Evolutionary conservation across 1,284 basidiomycete species (phyloP), one percentile per base, ranked within the genome.

Genomic region (Trichosporon coremiiforme): DNA sequence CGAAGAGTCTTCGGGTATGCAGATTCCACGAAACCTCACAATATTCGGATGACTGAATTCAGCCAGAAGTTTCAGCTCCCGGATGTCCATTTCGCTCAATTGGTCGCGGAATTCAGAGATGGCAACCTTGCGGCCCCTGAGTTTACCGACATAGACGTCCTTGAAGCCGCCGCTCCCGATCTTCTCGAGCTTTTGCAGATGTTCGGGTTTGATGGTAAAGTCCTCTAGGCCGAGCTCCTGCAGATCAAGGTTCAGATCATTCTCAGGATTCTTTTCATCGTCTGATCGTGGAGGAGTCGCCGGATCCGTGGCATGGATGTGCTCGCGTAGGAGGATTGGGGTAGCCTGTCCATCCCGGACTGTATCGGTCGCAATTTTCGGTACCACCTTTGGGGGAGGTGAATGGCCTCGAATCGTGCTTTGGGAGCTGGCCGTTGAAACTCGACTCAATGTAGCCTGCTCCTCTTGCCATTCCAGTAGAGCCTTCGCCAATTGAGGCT

Each of bases 91-190:
- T 75, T 94, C 90, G 81, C 91, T 96, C 45, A 99, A 86, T 79
- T 97, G 92, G 25, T 93, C 94, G 71, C 96, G 88, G 79, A 99
- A 98, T 85, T 99, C 96, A 50, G 95, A 92, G 67, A 99, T 95
- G 12, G 96, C 96, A 65, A 97, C 92, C 77, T 90, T 92, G 74
- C 93, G 86, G 5, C 90, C 90, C 75, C 90, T 89, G 77, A 93
- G 90, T 81, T 92, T 93, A 74, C 95, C 95, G 65, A 95, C 91
- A 81, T 90, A 98, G 12, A 97, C 95, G 74, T 98, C 96, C 84
- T 99, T 99, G 87, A 99, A 99, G 0, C 97, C 96, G 47, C 96
- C 96, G 75, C 93, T 95, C 6, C 96, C 96, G 76, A 99, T 98
- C 86, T 96, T 97, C 82, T 98, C 95, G 33, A 95, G 85, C 84